Conservation (phyloP, 768 basidiomycete species). For the Trametes elegans region DNA sequence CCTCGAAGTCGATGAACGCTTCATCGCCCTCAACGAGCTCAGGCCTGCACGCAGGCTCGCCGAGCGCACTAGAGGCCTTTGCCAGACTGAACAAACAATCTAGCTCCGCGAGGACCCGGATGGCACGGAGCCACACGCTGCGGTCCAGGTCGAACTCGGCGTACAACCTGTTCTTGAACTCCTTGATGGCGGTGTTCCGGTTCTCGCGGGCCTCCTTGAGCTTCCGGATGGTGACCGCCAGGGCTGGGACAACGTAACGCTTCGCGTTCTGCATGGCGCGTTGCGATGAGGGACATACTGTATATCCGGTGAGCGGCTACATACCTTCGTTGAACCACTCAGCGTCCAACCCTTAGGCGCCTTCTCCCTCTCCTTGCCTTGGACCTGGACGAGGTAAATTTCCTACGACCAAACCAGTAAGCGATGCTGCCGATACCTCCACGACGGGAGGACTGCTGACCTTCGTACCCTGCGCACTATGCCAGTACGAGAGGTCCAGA, state of each 20-base stretch:
- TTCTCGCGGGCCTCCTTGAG: conserved; percentile 95
- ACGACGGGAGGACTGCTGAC: conserved; percentile 31
- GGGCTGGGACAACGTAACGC: conserved; percentile 76
- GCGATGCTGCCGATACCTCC: background rate
- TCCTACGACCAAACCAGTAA: conserved; percentile 48
- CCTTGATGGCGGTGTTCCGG: conserved; percentile 72
- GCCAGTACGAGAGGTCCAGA: conserved; percentile 56
- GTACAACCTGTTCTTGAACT: conserved; percentile 78
- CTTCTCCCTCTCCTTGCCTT: conserved; percentile 49
- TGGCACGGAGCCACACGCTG: conserved; percentile 75
- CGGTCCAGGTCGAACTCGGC: conserved; percentile 83
- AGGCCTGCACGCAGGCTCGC: conserved; percentile 92
- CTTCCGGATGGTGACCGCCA: conserved; percentile 67
- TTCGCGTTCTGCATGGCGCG: conserved; percentile 51
- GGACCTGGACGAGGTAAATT: conserved; percentile 83
- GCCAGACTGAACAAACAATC: conserved; percentile 94
- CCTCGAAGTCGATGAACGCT: conserved; percentile 84
- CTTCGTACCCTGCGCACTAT: conserved; percentile 83
- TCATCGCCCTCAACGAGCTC: conserved; percentile 77
- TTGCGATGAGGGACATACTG: too few species aligned
- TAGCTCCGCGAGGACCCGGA: conserved; percentile 89
- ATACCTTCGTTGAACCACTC: conserved; percentile 77
- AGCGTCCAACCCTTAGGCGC: conserved; percentile 88
- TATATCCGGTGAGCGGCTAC: background rate
- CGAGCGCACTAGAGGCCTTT: conserved; percentile 84